Evolutionary conservation across 2,329 filamentous ascomycete genomes (phyloP).

Genomic region (Claviceps cyperi): DNA sequence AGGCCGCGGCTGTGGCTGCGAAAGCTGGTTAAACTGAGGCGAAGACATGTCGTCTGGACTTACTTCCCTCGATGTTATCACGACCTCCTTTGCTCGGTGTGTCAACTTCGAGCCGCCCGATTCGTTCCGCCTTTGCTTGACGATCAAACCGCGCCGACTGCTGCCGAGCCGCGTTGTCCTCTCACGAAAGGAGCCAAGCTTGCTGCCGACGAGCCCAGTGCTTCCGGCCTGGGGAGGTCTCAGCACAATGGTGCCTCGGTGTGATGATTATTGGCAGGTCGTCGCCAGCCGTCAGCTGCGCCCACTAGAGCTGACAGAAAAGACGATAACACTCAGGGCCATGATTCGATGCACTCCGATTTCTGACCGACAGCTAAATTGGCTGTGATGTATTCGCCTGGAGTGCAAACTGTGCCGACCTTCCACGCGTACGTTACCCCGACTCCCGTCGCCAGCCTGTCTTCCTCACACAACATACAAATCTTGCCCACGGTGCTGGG

Average conservation of each 20-base stretch:
- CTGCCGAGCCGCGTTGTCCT: not conserved
- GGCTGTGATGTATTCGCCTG: no score
- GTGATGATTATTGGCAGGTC: not conserved
- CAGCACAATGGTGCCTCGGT: not conserved
- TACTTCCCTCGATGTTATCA: not conserved
- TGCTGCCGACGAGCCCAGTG: not conserved
- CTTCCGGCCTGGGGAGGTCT: not conserved
- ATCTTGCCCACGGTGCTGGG: no score
- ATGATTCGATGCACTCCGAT: no score
- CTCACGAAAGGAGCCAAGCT: not conserved
- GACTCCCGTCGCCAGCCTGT: no score
- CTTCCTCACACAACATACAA: no score
- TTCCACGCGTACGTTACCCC: no score
- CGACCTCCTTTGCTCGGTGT: not conserved
- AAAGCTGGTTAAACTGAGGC: constrained; percentile 16
- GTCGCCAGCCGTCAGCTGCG: not conserved
- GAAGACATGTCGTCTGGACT: not conserved
- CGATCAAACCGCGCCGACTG: not conserved
- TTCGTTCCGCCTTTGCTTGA: not conserved
- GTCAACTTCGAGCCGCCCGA: not conserved
- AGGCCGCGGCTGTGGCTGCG: constrained; percentile 23
- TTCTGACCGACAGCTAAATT: no score
- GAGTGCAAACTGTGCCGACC: no score
- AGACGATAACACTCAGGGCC: not conserved
- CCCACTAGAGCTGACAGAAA: not conserved